Base-by-base conservation (phyloP, 164 flowering plant genomes). In the Magnolia officinalis region DNA sequence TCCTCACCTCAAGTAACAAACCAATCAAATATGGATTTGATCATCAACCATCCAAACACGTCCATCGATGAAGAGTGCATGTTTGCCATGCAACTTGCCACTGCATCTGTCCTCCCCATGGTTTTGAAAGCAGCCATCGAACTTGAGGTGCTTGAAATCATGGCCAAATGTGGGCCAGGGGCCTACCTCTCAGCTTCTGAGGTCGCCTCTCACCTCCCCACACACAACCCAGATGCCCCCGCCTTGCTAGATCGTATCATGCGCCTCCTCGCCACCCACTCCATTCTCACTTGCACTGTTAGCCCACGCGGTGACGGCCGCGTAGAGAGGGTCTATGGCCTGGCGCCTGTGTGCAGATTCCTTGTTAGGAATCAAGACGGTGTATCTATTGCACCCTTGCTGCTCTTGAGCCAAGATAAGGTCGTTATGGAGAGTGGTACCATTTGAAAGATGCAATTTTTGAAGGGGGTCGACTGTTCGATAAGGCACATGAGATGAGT, bases 341-440 rank as follows among this genome's bases (percentile, higher is more conserved):
- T 90, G 8, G 90, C 89, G 8, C 94, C 95, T 0, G 98, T 89
- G 7, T 81, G 90, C 77, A 89, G 88, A 83, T 96, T 78, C 87
- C 74, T 94, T 86, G 84, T 87, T 6, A 89, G 83, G 86, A 90
- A 91, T 67, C 81, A 83, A 10, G 94, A 88, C 79, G 96, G 97
- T 1, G 95, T 88, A 20, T 84, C 93, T 24, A 59, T 92, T 64
- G 84, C 91, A 7, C 83, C 94, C 45, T 82, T 93, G 18, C 70
- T 78, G 58, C 93, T 91, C 70, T 87, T 92, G 96, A 91, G 90
- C 78, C 97, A 91, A 59, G 97, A 95, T 73, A 91, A 91, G 84
- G 88, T 94, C 67, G 88, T 90, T 77, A 90, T 95, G 98, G 96
- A 92, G 72, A 92, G 98, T 94, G 98, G 98, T 50, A 71, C 65